phyloP scores from a whole-genome alignment of 148 eudicot genomes.

The Mesembryanthemum crystallinum region DNA sequence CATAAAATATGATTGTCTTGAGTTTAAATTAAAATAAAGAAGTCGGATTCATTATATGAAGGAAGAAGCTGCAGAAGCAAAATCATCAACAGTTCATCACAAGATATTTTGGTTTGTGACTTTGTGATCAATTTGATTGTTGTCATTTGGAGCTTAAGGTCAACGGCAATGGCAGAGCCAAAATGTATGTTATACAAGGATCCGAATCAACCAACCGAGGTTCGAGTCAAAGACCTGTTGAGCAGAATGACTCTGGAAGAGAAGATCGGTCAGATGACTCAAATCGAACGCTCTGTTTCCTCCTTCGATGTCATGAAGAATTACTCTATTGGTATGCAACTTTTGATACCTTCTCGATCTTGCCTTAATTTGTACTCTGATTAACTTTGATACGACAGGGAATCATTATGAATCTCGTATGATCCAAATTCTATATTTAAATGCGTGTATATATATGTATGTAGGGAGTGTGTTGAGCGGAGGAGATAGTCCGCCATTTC shows the following conservation, averaged over 20 bases:
- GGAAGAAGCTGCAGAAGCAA: background rate
- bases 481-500: conserved; percentile 29
- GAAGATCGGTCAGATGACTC: conserved; percentile 41
- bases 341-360: too few relatives aligned
- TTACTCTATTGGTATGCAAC: conserved; percentile 29
- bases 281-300: conserved; percentile 27
- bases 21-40: too few relatives aligned
- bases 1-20: background rate
- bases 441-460: too few relatives aligned
- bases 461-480: conserved; percentile 35
- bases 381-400: too few relatives aligned
- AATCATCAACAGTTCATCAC: background rate
- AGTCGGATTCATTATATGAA: background rate
- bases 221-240: conserved; percentile 32
- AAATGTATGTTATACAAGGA: conserved; percentile 25
- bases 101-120: conserved; percentile 12
- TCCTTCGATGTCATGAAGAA: conserved; percentile 23
- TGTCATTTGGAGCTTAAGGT: background rate
- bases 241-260: conserved; percentile 35
- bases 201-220: conserved; percentile 22
- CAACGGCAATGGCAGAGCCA: conserved; percentile 10
- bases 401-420: too few relatives aligned
- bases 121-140: too few relatives aligned
- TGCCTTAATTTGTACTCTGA: too few relatives aligned
- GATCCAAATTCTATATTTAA: too few relatives aligned